Percentiles rank a stretch among this genome's conserved stretches.
Evolutionary conservation across 805 yeast species (phyloP).

Genomic region (Debaryomyces castellii): DNA sequence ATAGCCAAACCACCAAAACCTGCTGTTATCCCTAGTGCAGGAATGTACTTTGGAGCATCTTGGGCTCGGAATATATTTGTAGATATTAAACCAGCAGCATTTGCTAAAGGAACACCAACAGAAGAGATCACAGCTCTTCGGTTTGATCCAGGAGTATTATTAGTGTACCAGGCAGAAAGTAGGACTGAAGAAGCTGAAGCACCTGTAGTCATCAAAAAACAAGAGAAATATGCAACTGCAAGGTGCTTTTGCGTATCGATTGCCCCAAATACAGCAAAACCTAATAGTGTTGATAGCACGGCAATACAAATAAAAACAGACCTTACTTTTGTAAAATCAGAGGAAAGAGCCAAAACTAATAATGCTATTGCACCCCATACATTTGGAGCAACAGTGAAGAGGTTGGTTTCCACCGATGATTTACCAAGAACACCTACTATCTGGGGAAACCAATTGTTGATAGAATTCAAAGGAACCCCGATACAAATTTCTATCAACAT

Average conservation of each 20-base stretch:
- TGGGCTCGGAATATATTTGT: slow-evolving; percentile 30
- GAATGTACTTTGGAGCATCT: slow-evolving; percentile 32
- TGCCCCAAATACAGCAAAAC: slow-evolving; percentile 47
- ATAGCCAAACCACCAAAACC: slow-evolving; percentile 31
- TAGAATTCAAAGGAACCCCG: slow-evolving; percentile 51
- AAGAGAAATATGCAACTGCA: slow-evolving; percentile 44
- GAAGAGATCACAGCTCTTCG: slow-evolving; percentile 48
- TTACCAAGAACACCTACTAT: slow-evolving; percentile 37
- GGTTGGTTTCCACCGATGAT: slow-evolving; percentile 39
- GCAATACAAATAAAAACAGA: slow-evolving; percentile 39
- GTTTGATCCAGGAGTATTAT: slow-evolving; percentile 47
- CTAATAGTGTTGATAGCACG: slow-evolving; percentile 39
- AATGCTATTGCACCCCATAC: slow-evolving; percentile 47
- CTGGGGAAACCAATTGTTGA: slow-evolving; percentile 51
- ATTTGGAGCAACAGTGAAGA: slow-evolving; percentile 50
- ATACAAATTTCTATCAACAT: slow-evolving; percentile 43
- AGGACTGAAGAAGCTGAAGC: slow-evolving; percentile 49
- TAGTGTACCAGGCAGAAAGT: slow-evolving; percentile 51
- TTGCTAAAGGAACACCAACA: slow-evolving; percentile 39
- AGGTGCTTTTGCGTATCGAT: slow-evolving; percentile 38
- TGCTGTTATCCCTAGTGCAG: slow-evolving; percentile 30
- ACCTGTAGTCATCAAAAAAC: slow-evolving; percentile 50
- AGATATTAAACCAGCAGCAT: slow-evolving; percentile 31
- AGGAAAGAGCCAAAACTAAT: slow-evolving; percentile 34
- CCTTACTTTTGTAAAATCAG: slow-evolving; percentile 40